Percentiles rank a stretch among this genome's conserved stretches.
phyloP scores from a whole-genome alignment of 495 filamentous ascomycete species.

The Penicillium longicatenatum region DNA sequence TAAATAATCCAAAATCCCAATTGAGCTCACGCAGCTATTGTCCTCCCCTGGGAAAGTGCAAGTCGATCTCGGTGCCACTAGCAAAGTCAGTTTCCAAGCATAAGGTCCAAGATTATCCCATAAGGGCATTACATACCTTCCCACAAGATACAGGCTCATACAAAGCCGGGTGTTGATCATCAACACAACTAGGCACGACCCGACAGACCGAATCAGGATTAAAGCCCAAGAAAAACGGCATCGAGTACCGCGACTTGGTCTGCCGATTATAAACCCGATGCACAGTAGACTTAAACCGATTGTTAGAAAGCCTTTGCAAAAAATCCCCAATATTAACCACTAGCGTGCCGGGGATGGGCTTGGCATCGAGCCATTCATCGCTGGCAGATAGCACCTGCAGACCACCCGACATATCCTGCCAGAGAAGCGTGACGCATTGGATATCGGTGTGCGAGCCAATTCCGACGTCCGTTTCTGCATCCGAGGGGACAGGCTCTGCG shows the following conservation, averaged over 20 bases:
- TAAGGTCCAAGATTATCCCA: background rate
- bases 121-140: no score
- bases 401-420: conserved; percentile 55
- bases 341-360: conserved; percentile 57
- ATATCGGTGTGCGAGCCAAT: conserved; percentile 62
- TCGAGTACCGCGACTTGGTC: conserved; percentile 52
- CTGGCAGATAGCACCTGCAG: conserved; percentile 54
- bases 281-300: conserved; percentile 59
- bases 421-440: conserved; percentile 59
- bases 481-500: conserved; percentile 28
- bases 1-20: background rate
- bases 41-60: conserved; percentile 46
- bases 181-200: conserved; percentile 55
- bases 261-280: conserved; percentile 57
- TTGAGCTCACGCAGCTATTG: background rate
- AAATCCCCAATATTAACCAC: conserved; percentile 71
- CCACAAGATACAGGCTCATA: conserved; percentile 61
- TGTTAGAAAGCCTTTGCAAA: conserved; percentile 63
- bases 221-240: conserved; percentile 63
- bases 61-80: conserved; percentile 41
- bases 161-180: conserved; percentile 53
- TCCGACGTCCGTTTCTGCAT: conserved; percentile 41
- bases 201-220: conserved; percentile 46
- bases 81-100: conserved; percentile 9
- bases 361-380: conserved; percentile 56